Percentiles rank a stretch among this genome's conserved stretches.
Conservation (phyloP, 116 monocot species). For the Iris pallida region DNA sequence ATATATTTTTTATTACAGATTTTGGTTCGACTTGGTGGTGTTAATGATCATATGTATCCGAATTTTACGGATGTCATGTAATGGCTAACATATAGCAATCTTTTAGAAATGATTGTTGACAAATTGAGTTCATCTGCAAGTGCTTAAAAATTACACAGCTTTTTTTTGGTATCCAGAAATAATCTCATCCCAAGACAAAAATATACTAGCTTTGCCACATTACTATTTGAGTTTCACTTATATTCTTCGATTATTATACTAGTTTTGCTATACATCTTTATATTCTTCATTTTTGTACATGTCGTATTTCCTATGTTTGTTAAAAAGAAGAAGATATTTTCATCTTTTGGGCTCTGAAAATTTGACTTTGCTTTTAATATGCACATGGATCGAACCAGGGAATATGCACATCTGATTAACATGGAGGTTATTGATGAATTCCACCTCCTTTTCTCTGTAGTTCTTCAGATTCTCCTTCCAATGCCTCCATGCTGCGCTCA, state of each 20-base stretch:
- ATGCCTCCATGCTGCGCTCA: too few species aligned
- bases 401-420: too few species aligned
- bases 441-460: too few species aligned
- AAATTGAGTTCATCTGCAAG: slow-evolving; percentile 56
- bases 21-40: slow-evolving; percentile 56
- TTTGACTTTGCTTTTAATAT: neutral
- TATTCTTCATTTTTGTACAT: neutral
- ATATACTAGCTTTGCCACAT: neutral
- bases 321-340: neutral
- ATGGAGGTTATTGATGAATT: too few species aligned
- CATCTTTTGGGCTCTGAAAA: neutral
- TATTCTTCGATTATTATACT: neutral
- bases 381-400: too few species aligned
- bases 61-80: slow-evolving; percentile 54
- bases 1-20: slow-evolving; percentile 30
- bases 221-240: neutral
- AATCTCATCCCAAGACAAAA: neutral
- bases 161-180: neutral
- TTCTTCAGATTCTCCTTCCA: too few species aligned
- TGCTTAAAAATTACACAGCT: neutral
- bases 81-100: slow-evolving; percentile 48
- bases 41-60: slow-evolving; percentile 59
- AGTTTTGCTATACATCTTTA: neutral
- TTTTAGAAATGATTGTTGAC: slow-evolving; percentile 60
- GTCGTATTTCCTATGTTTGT: neutral